These are phyloP conservation scores for Myriosclerotinia curreyana DNA, from an alignment of 2,329 filamentous ascomycete genomes.

Conservation along the genomic window DNA sequence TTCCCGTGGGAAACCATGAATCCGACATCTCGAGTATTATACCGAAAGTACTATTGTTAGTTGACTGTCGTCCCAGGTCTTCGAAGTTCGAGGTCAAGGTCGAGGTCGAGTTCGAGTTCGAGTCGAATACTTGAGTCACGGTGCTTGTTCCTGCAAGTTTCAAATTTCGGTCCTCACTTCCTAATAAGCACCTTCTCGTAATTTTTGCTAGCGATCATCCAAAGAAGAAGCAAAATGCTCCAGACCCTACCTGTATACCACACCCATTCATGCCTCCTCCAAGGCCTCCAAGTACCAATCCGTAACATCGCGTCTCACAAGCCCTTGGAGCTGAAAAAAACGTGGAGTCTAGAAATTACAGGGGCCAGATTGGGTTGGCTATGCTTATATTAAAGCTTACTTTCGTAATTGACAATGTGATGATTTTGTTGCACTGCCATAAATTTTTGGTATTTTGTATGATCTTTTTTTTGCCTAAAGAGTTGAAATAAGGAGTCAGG, in stretches of 20 bases:
- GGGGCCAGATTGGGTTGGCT: not conserved
- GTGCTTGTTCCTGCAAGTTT: not conserved
- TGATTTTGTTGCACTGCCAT: too few species aligned
- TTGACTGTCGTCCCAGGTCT: not conserved
- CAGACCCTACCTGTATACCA: not conserved
- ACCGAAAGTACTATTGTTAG: not conserved
- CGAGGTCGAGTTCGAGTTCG: not conserved
- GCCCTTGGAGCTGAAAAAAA: slow-evolving; percentile 10
- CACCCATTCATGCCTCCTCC: not conserved
- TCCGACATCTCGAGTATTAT: slow-evolving; percentile 8
- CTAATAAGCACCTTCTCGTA: not conserved
- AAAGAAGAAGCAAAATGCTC: not conserved
- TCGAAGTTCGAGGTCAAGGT: not conserved
- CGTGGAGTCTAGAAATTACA: not conserved
- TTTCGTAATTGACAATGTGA: too few species aligned
- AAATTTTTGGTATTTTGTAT: too few species aligned
- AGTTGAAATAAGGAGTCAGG: too few species aligned
- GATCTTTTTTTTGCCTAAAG: too few species aligned
- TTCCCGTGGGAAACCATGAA: slow-evolving; percentile 30
- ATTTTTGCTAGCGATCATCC: not conserved
- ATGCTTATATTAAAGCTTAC: not conserved
- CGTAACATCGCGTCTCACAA: not conserved
- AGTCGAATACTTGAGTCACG: not conserved
- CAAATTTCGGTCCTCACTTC: not conserved
- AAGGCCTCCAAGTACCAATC: not conserved